These are phyloP conservation scores for Calonectria hongkongensis DNA, from an alignment of 2,329 filamentous ascomycete genomes.

Conservation along the genomic window DNA sequence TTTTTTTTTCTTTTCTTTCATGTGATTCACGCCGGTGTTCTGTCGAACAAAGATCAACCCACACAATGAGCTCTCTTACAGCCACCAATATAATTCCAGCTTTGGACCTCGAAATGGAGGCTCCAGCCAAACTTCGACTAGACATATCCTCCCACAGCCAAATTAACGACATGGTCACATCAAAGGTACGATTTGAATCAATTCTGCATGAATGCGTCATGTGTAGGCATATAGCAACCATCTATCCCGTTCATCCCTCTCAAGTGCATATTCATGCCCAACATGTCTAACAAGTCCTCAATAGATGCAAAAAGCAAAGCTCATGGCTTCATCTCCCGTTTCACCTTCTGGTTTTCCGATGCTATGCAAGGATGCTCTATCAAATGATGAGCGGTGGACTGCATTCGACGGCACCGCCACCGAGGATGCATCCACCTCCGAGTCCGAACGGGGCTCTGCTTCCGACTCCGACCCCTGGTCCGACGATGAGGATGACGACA, in stretches of 20 bases:
- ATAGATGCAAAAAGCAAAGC: conserved; percentile 13
- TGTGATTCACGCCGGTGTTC: background rate
- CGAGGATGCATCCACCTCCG: conserved; percentile 46
- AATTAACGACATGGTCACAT: background rate
- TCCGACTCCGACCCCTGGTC: conserved; percentile 48
- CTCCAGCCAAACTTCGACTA: conserved; percentile 9
- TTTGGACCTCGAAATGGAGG: conserved; percentile 9
- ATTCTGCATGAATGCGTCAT: background rate
- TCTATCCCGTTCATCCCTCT: background rate
- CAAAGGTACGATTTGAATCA: background rate
- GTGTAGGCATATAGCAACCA: background rate
- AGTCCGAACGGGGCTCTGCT: conserved; percentile 47
- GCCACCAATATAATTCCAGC: background rate
- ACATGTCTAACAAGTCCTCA: conserved; percentile 14
- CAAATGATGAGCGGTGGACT: conserved; percentile 17
- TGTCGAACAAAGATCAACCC: background rate
- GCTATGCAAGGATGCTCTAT: conserved; percentile 29
- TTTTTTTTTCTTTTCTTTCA: conserved; percentile 5
- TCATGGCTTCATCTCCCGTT: background rate
- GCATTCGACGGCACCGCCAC: conserved; percentile 31
- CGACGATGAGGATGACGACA: conserved; percentile 50
- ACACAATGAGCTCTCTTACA: conserved; percentile 5
- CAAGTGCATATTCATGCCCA: background rate
- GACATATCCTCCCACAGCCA: background rate
- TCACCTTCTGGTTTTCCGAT: conserved; percentile 28